These are phyloP conservation scores for Alternaria postmessia DNA, from an alignment of 2,329 filamentous ascomycete species.

Conservation along the genomic window DNA sequence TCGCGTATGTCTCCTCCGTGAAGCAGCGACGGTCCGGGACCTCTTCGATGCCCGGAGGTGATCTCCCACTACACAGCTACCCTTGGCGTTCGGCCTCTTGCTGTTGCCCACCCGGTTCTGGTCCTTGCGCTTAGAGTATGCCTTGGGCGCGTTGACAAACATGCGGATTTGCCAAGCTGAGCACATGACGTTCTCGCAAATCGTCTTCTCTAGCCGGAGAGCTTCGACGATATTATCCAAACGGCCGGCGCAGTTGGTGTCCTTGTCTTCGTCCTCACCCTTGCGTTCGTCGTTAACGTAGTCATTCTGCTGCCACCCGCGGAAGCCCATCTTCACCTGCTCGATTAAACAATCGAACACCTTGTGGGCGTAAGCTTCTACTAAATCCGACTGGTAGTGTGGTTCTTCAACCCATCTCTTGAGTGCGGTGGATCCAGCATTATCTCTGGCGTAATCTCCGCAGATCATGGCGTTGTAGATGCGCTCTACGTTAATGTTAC, in stretches of 20 bases:
- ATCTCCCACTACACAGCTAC: constrained; percentile 9
- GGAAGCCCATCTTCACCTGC: constrained; percentile 43
- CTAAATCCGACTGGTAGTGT: constrained; percentile 39
- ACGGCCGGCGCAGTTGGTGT: constrained; percentile 39
- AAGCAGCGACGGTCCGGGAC: constrained; percentile 8
- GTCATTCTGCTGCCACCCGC: constrained; percentile 48
- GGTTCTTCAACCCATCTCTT: constrained; percentile 44
- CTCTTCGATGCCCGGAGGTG: constrained; percentile 16
- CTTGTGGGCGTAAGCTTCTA: constrained; percentile 47
- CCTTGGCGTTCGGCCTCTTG: constrained; percentile 40
- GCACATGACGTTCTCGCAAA: constrained; percentile 49
- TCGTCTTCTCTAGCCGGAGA: constrained; percentile 47
- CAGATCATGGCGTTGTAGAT: constrained; percentile 48
- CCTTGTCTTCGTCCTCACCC: constrained; percentile 43
- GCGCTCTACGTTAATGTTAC: constrained; percentile 31
- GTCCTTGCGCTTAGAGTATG: constrained; percentile 44
- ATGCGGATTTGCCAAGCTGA: constrained; percentile 48
- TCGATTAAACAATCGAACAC: constrained; percentile 43
- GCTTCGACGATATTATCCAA: constrained; percentile 42
- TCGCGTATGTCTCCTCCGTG: constrained; percentile 9
- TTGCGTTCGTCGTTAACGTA: constrained; percentile 48
- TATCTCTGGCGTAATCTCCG: constrained; percentile 41
- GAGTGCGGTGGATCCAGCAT: constrained; percentile 41
- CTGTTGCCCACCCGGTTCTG: constrained; percentile 47
- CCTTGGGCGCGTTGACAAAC: constrained; percentile 49